Conservation (phyloP, 1,284 basidiomycete species). For the Ceratobasidium theobromae region DNA sequence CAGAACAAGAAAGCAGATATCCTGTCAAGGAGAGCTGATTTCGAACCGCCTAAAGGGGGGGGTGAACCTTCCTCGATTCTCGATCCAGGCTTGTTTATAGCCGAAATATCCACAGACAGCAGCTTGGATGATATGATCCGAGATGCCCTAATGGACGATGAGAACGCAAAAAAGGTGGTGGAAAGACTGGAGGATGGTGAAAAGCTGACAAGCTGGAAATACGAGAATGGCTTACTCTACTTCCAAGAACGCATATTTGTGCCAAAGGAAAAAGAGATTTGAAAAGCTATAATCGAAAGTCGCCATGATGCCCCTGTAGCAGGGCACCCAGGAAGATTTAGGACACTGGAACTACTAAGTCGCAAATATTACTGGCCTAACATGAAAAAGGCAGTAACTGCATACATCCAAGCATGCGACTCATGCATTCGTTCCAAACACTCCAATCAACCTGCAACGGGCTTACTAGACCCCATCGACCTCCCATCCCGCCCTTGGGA, state of each 20-base stretch:
- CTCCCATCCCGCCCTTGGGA: slow-evolving; percentile 40
- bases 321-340: slow-evolving; percentile 32
- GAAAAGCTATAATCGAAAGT: not conserved
- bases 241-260: slow-evolving; percentile 26
- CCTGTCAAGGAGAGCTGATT: slow-evolving; percentile 37
- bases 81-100: not conserved
- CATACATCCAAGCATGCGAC: slow-evolving; percentile 37
- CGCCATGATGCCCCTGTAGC: slow-evolving; percentile 29
- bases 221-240: slow-evolving; percentile 10
- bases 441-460: slow-evolving; percentile 31
- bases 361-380: slow-evolving; percentile 36
- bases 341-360: slow-evolving; percentile 25
- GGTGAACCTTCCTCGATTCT: not conserved
- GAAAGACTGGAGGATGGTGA: not conserved
- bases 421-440: slow-evolving; percentile 37
- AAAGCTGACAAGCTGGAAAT: not conserved
- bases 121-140: no score
- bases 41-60: no score
- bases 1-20: slow-evolving; percentile 38
- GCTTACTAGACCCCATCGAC: slow-evolving; percentile 33
- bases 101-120: no score
- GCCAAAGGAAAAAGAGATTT: slow-evolving; percentile 32
- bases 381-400: slow-evolving; percentile 23
- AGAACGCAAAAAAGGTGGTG: not conserved
- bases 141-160: no score